Percentiles rank a stretch among this genome's conserved stretches.
Evolutionary conservation across 2,329 filamentous ascomycete genomes (phyloP).

Genomic region (Xylaria multiplex): DNA sequence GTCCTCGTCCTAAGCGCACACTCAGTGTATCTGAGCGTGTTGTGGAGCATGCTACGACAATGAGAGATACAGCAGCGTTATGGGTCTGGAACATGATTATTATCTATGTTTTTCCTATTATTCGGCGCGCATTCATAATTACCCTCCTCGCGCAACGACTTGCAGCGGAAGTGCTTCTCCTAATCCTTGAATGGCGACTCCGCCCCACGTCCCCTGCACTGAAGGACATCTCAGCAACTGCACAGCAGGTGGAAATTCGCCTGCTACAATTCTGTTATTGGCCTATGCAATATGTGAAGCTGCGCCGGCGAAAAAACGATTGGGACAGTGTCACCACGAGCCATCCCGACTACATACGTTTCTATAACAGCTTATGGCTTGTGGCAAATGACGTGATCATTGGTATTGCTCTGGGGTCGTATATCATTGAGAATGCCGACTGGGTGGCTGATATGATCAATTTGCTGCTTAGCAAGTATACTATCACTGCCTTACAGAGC

Average conservation of each 20-base stretch:
- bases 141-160: conserved; percentile 82
- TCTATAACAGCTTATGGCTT: conserved; percentile 98
- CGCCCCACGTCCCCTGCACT: conserved; percentile 82
- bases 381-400: conserved; percentile 99
- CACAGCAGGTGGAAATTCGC: conserved; percentile 96
- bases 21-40: conserved; percentile 94
- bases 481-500: conserved; percentile 84
- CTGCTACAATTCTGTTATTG: conserved; percentile 99
- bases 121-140: conserved; percentile 78
- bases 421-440: conserved; percentile 92
- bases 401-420: conserved; percentile 93
- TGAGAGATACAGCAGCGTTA: conserved; percentile 78
- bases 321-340: conserved; percentile 96
- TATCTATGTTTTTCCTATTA: conserved; percentile 80
- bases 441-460: conserved; percentile 86
- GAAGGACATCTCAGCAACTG: conserved; percentile 95
- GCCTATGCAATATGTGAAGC: conserved; percentile 94
- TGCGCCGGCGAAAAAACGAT: conserved; percentile 87
- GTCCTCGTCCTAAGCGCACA: conserved; percentile 80
- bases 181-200: conserved; percentile 84
- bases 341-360: conserved; percentile 97
- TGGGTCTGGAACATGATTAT: conserved; percentile 76
- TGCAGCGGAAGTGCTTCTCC: conserved; percentile 80
- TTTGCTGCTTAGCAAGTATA: conserved; percentile 79
- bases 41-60: conserved; percentile 88